phyloP scores from a whole-genome alignment of 2,329 filamentous ascomycete genomes.

The Didymella pomorum region DNA sequence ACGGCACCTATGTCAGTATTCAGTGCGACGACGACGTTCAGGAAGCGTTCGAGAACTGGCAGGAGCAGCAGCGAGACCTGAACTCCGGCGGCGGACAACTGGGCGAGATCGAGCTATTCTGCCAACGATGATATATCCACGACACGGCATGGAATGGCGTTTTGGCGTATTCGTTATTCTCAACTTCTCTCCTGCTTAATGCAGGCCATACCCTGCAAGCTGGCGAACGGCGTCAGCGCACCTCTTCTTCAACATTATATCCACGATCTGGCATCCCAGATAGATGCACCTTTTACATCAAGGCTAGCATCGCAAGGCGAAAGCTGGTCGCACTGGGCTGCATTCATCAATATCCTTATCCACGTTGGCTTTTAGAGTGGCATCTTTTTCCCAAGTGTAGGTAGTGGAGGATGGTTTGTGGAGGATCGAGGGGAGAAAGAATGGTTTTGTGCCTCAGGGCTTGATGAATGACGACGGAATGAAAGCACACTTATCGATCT shows the following conservation, averaged over 20 bases:
- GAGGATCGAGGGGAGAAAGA: background rate
- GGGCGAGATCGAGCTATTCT: slow-evolving; percentile 78
- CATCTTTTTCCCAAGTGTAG: slow-evolving; percentile 9
- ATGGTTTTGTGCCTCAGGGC: slow-evolving; percentile 12
- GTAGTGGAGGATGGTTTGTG: slow-evolving; percentile 2
- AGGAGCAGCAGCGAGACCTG: slow-evolving; percentile 72
- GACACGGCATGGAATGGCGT: slow-evolving; percentile 20
- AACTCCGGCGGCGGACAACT: slow-evolving; percentile 71
- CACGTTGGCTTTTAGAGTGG: slow-evolving; percentile 15
- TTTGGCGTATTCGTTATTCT: slow-evolving; percentile 8
- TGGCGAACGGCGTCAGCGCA: slow-evolving; percentile 17
- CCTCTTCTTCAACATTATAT: slow-evolving; percentile 21
- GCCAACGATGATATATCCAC: slow-evolving; percentile 42
- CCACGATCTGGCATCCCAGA: slow-evolving; percentile 16
- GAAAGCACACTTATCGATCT: slow-evolving; percentile 22
- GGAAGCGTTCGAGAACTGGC: slow-evolving; percentile 94
- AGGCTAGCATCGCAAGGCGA: slow-evolving; percentile 12
- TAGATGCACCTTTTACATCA: slow-evolving; percentile 11
- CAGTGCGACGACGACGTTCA: slow-evolving; percentile 96
- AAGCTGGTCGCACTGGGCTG: slow-evolving; percentile 11
- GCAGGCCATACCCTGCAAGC: slow-evolving; percentile 11
- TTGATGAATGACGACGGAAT: slow-evolving; percentile 21
- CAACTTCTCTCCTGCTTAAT: slow-evolving; percentile 3
- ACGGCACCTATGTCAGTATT: slow-evolving; percentile 92
- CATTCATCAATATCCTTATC: slow-evolving; percentile 13